A percentile compares a stretch with the other conserved stretches of the same genome.
These are phyloP conservation scores for Alternaria longipes DNA, from an alignment of 2,329 filamentous ascomycete genomes.

Conservation along the genomic window DNA sequence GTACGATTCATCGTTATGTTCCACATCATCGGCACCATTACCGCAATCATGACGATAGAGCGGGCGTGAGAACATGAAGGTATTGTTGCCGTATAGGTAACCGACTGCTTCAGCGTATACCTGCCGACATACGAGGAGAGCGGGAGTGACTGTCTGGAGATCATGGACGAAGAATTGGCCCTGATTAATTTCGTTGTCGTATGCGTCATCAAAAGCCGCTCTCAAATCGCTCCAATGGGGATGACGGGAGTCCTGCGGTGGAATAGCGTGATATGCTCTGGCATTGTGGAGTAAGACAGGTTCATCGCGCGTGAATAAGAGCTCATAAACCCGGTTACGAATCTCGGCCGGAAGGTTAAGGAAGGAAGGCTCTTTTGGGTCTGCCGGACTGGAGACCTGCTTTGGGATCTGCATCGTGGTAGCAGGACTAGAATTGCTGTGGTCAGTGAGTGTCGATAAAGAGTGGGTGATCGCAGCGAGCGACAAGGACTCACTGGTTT, in stretches of 20 bases:
- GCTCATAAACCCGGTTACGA: conserved; percentile 20
- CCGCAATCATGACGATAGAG: background rate
- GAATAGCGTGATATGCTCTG: background rate
- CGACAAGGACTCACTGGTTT: background rate
- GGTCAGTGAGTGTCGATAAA: background rate
- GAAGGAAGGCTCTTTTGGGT: background rate
- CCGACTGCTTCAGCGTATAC: background rate
- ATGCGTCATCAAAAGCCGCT: background rate
- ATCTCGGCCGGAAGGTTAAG: conserved; percentile 7
- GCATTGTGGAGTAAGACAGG: conserved; percentile 1
- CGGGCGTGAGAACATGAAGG: background rate
- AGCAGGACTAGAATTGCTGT: background rate
- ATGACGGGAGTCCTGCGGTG: no score
- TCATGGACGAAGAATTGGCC: background rate
- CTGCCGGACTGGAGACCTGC: background rate
- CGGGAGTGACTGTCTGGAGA: background rate
- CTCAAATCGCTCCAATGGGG: accelerated
- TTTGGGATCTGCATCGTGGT: background rate
- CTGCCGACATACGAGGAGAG: background rate
- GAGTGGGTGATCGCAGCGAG: background rate
- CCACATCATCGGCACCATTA: no score
- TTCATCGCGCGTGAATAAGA: conserved; percentile 15
- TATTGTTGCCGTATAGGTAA: background rate
- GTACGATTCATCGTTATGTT: background rate
- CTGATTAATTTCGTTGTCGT: background rate